Conservation (phyloP, 495 filamentous ascomycete genomes). For the Glutinoglossum americanum region DNA sequence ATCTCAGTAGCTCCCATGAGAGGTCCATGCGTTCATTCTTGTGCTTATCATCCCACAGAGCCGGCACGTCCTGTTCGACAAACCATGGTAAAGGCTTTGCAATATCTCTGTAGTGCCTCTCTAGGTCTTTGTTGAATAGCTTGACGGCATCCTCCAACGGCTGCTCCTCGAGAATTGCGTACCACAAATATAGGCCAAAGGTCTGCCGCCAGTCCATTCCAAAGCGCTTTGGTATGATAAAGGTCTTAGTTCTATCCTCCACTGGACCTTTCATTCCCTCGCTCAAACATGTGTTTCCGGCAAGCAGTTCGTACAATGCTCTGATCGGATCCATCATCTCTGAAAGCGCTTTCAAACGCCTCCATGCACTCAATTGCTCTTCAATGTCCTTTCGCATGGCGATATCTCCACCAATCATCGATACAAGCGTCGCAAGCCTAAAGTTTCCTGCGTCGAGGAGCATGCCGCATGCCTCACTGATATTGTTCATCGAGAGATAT, state of each 20-base stretch:
- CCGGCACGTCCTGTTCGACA: conserved; percentile 24
- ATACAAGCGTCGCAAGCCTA: conserved; percentile 60
- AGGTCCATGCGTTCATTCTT: conserved; percentile 45
- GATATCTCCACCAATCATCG: conserved; percentile 53
- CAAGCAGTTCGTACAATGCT: conserved; percentile 70
- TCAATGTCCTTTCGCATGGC: conserved; percentile 43
- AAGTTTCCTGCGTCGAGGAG: conserved; percentile 52
- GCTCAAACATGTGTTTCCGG: conserved; percentile 63
- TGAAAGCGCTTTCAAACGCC: conserved; percentile 51
- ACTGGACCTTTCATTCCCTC: conserved; percentile 48
- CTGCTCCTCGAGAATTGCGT: conserved; percentile 44
- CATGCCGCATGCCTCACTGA: conserved; percentile 60
- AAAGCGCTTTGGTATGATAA: conserved; percentile 61
- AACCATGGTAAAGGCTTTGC: conserved; percentile 38
- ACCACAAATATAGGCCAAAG: conserved; percentile 80
- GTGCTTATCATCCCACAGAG: conserved; percentile 27
- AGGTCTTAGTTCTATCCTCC: conserved; percentile 58
- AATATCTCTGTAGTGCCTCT: conserved; percentile 30
- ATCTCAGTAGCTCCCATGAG: conserved; percentile 65
- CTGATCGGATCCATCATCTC: conserved; percentile 75
- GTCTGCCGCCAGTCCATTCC: conserved; percentile 78
- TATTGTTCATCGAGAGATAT: conserved; percentile 49
- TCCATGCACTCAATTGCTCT: conserved; percentile 67
- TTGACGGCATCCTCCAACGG: conserved; percentile 47
- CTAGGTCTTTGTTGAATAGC: conserved; percentile 45